phyloP scores from a whole-genome alignment of 345 rosid species.

The Limnanthes douglasii region DNA sequence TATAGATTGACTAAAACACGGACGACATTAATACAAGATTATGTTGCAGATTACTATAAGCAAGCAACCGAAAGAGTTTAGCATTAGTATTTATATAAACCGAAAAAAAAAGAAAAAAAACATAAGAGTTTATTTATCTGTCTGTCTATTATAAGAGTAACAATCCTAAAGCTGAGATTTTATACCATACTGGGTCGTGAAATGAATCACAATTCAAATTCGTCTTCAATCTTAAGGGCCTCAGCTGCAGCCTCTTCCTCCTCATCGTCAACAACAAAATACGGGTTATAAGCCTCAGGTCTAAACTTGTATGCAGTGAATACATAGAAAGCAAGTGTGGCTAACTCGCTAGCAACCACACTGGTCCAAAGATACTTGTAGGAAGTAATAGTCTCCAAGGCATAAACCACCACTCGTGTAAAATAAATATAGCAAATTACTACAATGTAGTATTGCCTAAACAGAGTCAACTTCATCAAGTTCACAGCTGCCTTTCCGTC shows the following conservation, averaged over 20 bases:
- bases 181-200: too few species aligned
- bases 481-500: constrained; percentile 96
- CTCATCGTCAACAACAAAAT: constrained; percentile 86
- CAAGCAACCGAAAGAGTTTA: too few species aligned
- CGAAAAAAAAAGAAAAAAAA: too few species aligned
- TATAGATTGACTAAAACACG: too few species aligned
- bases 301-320: constrained; percentile 84
- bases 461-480: constrained; percentile 77
- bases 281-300: constrained; percentile 92
- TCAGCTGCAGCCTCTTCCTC: constrained; percentile 99
- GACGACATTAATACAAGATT: too few species aligned
- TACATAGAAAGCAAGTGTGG: constrained; percentile 68
- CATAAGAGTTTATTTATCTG: too few species aligned
- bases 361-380: constrained; percentile 89
- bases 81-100: too few species aligned
- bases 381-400: constrained; percentile 78
- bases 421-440: constrained; percentile 95
- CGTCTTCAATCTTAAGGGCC: constrained; percentile 89
- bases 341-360: constrained; percentile 77
- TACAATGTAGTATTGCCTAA: constrained; percentile 92
- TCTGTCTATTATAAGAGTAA: too few species aligned
- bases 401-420: constrained; percentile 80
- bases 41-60: too few species aligned
- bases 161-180: too few species aligned
- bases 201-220: constrained; percentile 62